Evolutionary conservation across 495 filamentous ascomycete genomes (phyloP).

Genomic region (Pyrenopolyporus hunteri): DNA sequence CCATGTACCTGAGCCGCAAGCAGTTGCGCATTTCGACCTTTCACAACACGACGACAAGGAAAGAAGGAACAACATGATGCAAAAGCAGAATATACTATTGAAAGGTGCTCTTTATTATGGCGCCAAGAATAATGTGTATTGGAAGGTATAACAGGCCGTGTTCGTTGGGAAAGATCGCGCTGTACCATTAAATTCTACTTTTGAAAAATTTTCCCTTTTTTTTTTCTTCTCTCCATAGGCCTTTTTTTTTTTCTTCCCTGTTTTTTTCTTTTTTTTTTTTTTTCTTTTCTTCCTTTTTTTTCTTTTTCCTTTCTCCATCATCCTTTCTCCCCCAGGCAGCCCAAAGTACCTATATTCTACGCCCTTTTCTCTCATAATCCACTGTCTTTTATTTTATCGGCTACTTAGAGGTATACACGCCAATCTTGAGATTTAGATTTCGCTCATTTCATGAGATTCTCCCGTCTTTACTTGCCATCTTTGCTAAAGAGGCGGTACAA

Average conservation of each 20-base stretch:
- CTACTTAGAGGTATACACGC: too few relatives aligned
- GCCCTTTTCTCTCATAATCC: not conserved
- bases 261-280: conserved; percentile 11
- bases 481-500: too few relatives aligned
- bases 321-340: not conserved
- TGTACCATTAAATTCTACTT: conserved; percentile 11
- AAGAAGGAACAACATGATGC: conserved; percentile 4
- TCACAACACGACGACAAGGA: conserved; percentile 3
- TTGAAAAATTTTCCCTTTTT: conserved; percentile 12
- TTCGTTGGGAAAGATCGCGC: not conserved
- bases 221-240: conserved; percentile 20
- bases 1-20: conserved; percentile 27
- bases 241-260: conserved; percentile 4
- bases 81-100: not conserved
- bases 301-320: not conserved
- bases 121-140: not conserved
- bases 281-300: not conserved
- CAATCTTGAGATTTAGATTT: too few relatives aligned
- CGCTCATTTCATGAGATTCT: too few relatives aligned
- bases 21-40: conserved; percentile 16
- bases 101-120: conserved; percentile 5
- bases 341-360: not conserved
- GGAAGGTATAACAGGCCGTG: not conserved
- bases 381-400: not conserved
- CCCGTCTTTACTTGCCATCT: too few relatives aligned